Conservation (phyloP, 257 asterid genomes). For the Anisodus acutangulus region DNA sequence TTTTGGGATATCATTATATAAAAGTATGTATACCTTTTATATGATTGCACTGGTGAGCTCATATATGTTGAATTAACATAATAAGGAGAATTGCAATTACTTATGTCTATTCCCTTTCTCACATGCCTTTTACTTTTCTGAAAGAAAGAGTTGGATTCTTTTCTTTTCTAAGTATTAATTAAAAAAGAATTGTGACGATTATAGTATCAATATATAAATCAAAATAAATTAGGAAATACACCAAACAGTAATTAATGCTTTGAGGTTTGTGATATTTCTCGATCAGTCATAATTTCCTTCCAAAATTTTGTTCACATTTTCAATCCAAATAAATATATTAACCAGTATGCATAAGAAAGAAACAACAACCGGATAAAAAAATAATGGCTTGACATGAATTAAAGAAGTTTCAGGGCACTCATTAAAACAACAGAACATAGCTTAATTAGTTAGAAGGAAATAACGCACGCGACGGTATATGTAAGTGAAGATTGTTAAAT, state of each 20-base stretch:
- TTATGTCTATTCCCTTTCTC: not conserved
- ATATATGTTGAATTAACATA: not conserved
- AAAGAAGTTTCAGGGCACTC: not conserved
- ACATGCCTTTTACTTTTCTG: not conserved
- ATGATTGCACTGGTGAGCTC: conserved; percentile 5
- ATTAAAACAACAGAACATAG: not conserved
- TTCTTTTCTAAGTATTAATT: not conserved
- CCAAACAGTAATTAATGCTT: not conserved
- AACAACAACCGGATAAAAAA: not conserved
- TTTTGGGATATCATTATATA: not conserved
- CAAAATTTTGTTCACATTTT: not conserved
- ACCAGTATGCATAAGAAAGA: not conserved
- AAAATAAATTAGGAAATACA: not conserved
- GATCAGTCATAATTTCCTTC: not conserved
- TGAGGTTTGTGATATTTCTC: not conserved
- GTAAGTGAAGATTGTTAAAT: not conserved
- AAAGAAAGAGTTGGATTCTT: not conserved
- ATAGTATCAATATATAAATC: not conserved
- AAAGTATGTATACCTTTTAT: conserved; percentile 4
- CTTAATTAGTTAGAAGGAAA: too few species aligned
- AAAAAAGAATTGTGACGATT: not conserved
- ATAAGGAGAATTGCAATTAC: not conserved
- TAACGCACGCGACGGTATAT: not conserved
- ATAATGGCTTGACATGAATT: not conserved
- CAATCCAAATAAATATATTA: not conserved